Conservation (phyloP, 257 asterid species). For the Salvia hispanica region DNA sequence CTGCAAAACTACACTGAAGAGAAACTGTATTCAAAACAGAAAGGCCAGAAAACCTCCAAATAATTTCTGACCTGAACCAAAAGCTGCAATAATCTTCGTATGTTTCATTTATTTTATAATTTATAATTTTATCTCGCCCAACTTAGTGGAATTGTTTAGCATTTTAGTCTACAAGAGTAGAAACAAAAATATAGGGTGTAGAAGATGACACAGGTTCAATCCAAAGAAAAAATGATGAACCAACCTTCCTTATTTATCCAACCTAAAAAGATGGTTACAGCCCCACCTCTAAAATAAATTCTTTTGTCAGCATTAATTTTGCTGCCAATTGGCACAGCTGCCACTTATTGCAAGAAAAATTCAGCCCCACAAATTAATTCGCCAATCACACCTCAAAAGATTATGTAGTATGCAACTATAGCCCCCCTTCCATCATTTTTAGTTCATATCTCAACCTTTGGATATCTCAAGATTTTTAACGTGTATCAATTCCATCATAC, state of each 20-base stretch:
- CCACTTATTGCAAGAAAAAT: conserved; percentile 24
- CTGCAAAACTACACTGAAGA: conserved; percentile 2
- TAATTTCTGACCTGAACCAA: conserved; percentile 37
- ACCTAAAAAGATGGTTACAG: conserved; percentile 35
- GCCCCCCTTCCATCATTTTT: neutral
- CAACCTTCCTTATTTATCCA: conserved; percentile 19
- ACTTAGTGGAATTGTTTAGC: conserved; percentile 21
- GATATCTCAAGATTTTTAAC: too few species aligned
- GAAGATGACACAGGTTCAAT: conserved; percentile 29
- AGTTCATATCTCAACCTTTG: too few species aligned
- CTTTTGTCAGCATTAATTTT: conserved; percentile 39
- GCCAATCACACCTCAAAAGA: neutral
- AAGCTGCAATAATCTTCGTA: conserved; percentile 32
- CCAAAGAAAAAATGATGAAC: conserved; percentile 39
- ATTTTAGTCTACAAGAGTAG: conserved; percentile 4
- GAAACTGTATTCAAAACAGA: conserved; percentile 22
- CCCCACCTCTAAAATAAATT: conserved; percentile 42
- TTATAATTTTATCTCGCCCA: conserved; percentile 18
- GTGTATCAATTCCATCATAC: too few species aligned
- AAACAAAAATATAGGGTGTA: conserved; percentile 9
- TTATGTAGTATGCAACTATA: neutral
- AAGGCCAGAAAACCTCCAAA: conserved; percentile 25
- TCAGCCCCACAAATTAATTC: conserved; percentile 6
- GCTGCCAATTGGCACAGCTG: conserved; percentile 39
- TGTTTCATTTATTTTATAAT: neutral